Evolutionary conservation across 2,329 filamentous ascomycete genomes (phyloP).

Genomic region (Huntiella omanensis): DNA sequence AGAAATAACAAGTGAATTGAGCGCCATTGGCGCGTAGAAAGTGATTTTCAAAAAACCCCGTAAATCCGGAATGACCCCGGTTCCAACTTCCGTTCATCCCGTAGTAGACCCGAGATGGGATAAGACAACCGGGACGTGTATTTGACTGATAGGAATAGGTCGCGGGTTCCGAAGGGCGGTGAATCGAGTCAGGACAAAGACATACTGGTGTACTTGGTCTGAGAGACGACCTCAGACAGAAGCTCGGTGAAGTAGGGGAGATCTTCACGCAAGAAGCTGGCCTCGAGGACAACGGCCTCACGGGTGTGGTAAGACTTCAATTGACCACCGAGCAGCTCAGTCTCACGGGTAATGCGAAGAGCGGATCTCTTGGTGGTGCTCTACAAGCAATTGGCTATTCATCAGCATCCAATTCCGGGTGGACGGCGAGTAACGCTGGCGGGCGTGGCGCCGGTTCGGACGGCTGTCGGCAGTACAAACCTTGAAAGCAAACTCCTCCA

Average conservation of each 20-base stretch:
- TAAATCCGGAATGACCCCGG: slow-evolving; percentile 1
- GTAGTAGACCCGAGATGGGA: slow-evolving; percentile 7
- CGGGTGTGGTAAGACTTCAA: slow-evolving; percentile 75
- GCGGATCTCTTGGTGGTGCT: slow-evolving; percentile 77
- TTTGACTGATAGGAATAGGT: no score
- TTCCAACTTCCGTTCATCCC: slow-evolving; percentile 7
- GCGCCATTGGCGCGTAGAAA: background rate
- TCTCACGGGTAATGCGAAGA: slow-evolving; percentile 82
- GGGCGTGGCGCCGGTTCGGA: slow-evolving; percentile 1
- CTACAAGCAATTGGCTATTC: slow-evolving; percentile 36
- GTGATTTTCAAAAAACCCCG: background rate
- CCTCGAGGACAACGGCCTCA: slow-evolving; percentile 80
- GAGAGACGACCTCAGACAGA: slow-evolving; percentile 72
- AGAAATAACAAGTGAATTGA: background rate
- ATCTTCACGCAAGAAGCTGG: slow-evolving; percentile 88
- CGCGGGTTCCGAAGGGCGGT: background rate
- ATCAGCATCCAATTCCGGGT: slow-evolving; percentile 8
- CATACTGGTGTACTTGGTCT: slow-evolving; percentile 71
- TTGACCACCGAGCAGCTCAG: slow-evolving; percentile 85
- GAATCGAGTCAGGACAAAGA: background rate
- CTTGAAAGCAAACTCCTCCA: slow-evolving; percentile 97
- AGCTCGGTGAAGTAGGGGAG: slow-evolving; percentile 96
- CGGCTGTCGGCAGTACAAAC: slow-evolving; percentile 23
- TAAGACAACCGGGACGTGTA: slow-evolving; percentile 11
- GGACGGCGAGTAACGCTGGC: background rate